Evolutionary conservation across 2,329 filamentous ascomycete species (phyloP), one percentile per base, ranked within the genome.

Genomic region (Colletotrichum brevisporum): DNA sequence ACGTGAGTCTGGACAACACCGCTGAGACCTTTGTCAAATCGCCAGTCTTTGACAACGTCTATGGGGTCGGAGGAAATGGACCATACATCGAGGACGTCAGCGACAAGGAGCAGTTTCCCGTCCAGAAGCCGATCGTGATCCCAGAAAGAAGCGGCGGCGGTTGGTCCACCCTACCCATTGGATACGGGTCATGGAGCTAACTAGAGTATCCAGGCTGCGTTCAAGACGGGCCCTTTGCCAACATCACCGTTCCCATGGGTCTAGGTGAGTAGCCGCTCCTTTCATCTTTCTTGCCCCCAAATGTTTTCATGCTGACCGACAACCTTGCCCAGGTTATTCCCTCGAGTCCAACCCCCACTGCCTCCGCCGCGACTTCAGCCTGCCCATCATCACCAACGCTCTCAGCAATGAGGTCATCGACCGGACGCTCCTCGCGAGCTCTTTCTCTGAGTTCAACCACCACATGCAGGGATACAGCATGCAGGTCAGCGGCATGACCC

Each of bases 1-100:
- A 69, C 51, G 64, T 64, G 66, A 67, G 50, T 13, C 47, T 72
- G 41, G 63, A 68, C 16, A 60, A 52, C 24, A 62, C 52, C 52
- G 59, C 43, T 16, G 61, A 71, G 9, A 48, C 26, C 6, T 72
- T 71, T 5, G 13, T 62, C 6, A 71, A 58, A 2, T 72, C 70
- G 16, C 62, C 71, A 24, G 45, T 73, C 24, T 72, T 73, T 13
- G 72, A 73, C 12, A 51, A 51, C 2, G 26, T 48, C 2, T 58
- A 63, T 2, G 67, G 67, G 8, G 67, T 74, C 9, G 66, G 69
- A 5, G 72, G 69, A 16, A 71, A 72, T 21, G 71, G 71, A 1
- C 58, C 55, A 4, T 69, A 45, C 24, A 51, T 70, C 2, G 60
- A 21, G 6, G 39, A 60, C 45, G 36, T 65, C 24, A 51, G 62